These are phyloP conservation scores for Tanacetum coccineum DNA, from an alignment of 129 eudicot species.

Conservation along the genomic window DNA sequence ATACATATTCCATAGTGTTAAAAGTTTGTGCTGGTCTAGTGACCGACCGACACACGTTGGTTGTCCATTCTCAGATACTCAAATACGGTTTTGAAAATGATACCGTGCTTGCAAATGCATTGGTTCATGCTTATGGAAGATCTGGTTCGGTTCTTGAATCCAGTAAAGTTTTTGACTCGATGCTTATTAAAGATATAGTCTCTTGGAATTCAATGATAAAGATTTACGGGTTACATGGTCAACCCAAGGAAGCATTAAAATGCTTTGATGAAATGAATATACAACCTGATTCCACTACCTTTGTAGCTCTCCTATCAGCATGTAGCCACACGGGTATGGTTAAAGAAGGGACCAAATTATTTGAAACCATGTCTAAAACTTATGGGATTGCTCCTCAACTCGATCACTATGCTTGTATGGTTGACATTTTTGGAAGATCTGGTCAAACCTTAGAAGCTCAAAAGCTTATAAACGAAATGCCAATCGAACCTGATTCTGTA, in stretches of 20 bases:
- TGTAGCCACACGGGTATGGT: constrained; percentile 84
- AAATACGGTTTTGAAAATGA: constrained; percentile 44
- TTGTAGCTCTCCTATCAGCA: constrained; percentile 66
- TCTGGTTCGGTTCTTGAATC: constrained; percentile 52
- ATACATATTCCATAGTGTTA: constrained; percentile 47
- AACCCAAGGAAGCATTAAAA: constrained; percentile 38
- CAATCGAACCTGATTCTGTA: constrained; percentile 63
- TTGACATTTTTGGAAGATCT: constrained; percentile 72
- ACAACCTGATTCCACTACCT: constrained; percentile 60
- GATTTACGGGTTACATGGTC: constrained; percentile 70
- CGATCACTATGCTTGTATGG: constrained; percentile 85
- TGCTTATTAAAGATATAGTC: constrained; percentile 42
- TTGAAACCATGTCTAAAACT: constrained; percentile 43
- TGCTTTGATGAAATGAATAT: constrained; percentile 49
- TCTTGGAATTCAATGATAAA: constrained; percentile 86
- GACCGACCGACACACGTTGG: constrained; percentile 45
- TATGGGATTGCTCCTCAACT: constrained; percentile 57
- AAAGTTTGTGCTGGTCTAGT: constrained; percentile 78
- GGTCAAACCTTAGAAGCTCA: constrained; percentile 52
- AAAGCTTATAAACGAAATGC: constrained; percentile 64
- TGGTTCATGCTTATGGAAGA: constrained; percentile 80
- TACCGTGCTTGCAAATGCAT: constrained; percentile 52
- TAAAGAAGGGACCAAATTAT: constrained; percentile 51
- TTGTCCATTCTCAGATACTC: constrained; percentile 50
- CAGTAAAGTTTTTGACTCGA: constrained; percentile 46